Percentiles rank a stretch among this genome's conserved stretches.
Evolutionary conservation across 2,329 filamentous ascomycete genomes (phyloP).

Genomic region (Chrysoporthe austroafricana): DNA sequence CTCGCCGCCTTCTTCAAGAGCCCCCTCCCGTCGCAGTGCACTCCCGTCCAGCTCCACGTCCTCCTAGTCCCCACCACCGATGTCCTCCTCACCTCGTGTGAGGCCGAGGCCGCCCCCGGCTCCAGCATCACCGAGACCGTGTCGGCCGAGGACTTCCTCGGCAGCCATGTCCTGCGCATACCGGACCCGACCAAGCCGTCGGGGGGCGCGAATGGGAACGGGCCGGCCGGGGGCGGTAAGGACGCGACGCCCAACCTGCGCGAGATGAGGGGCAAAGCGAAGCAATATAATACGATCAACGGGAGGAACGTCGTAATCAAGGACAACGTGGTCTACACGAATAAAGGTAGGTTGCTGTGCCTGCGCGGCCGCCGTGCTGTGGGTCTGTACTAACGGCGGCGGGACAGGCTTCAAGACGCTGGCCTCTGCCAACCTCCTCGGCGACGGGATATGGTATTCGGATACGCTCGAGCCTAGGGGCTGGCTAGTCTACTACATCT

Average conservation of each 20-base stretch:
- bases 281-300: conserved; percentile 91
- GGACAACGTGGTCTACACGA: conserved; percentile 89
- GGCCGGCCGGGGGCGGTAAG: conserved; percentile 50
- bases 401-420: conserved; percentile 82
- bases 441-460: conserved; percentile 85
- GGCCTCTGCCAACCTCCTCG: conserved; percentile 84
- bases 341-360: conserved; percentile 72
- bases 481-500: conserved; percentile 98
- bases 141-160: conserved; percentile 90
- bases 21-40: conserved; percentile 88
- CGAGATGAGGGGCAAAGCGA: conserved; percentile 89
- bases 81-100: conserved; percentile 83
- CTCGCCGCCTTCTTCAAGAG: conserved; percentile 98
- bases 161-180: conserved; percentile 93
- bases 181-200: conserved; percentile 56
- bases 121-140: conserved; percentile 78
- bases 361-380: neutral
- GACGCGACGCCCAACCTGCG: conserved; percentile 68
- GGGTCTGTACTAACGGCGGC: conserved; percentile 17
- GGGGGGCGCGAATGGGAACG: conserved; percentile 43
- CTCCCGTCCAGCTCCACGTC: conserved; percentile 88
- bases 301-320: conserved; percentile 93
- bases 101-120: conserved; percentile 73
- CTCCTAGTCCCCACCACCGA: conserved; percentile 93
- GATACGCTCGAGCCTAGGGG: conserved; percentile 87